phyloP scores from a whole-genome alignment of 108 stramenopile species.

The Skeletonema tropicum region DNA sequence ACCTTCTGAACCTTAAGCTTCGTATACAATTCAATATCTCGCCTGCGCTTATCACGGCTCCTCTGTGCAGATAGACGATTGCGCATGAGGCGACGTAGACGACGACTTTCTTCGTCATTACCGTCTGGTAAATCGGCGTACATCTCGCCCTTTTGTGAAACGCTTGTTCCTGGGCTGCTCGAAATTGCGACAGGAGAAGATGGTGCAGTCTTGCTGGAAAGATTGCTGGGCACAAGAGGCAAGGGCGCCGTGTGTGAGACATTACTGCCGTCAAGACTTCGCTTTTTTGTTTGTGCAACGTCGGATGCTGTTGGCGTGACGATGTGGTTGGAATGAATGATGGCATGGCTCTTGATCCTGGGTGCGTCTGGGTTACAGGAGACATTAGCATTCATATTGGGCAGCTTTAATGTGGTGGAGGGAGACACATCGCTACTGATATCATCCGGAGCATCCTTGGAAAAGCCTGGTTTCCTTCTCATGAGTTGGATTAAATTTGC shows the following conservation, averaged over 20 bases:
- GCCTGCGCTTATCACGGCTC: constrained; percentile 2
- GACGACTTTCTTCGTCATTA: background rate
- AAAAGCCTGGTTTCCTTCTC: background rate
- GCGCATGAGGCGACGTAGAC: constrained; percentile 2
- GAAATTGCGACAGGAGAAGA: background rate
- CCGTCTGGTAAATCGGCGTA: background rate
- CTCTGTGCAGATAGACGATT: constrained; percentile 10
- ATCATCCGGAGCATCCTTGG: background rate
- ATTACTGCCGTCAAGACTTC: background rate
- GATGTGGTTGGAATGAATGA: background rate
- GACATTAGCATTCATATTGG: background rate
- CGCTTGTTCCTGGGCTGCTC: background rate
- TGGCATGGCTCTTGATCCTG: background rate
- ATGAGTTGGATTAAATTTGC: constrained; percentile 1
- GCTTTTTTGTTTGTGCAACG: background rate
- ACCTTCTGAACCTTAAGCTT: background rate
- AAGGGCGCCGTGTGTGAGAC: background rate
- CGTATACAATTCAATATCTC: background rate
- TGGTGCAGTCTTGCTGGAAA: background rate
- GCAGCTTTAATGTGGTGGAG: background rate
- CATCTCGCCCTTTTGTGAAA: background rate
- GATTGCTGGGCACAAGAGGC: background rate
- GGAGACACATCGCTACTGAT: background rate
- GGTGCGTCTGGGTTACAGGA: background rate
- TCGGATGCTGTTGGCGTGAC: background rate